These are phyloP conservation scores for Fusarium albidum DNA, from an alignment of 2,329 filamentous ascomycete genomes.

Conservation along the genomic window DNA sequence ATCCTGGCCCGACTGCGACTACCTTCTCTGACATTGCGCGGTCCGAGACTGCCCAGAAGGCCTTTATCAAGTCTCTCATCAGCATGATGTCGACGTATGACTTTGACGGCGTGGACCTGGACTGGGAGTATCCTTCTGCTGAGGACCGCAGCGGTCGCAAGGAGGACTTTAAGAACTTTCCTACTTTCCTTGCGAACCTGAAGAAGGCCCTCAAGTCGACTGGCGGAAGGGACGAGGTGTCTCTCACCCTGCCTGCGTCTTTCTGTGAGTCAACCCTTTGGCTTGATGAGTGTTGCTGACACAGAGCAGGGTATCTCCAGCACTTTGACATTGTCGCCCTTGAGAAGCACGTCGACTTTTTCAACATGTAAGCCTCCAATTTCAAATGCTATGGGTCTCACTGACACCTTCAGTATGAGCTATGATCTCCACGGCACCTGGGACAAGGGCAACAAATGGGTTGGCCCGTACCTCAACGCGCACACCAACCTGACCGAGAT, in stretches of 20 bases:
- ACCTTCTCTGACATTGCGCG: slow-evolving; percentile 33
- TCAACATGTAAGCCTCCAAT: slow-evolving; percentile 17
- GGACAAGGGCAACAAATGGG: slow-evolving; percentile 39
- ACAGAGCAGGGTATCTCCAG: slow-evolving; percentile 7
- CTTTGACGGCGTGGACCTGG: slow-evolving; percentile 41
- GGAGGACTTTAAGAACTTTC: not conserved
- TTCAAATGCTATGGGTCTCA: not conserved
- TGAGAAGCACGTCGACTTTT: slow-evolving; percentile 15
- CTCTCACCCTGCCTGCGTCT: slow-evolving; percentile 12
- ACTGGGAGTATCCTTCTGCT: slow-evolving; percentile 44
- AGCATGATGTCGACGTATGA: slow-evolving; percentile 24
- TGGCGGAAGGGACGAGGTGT: slow-evolving; percentile 9
- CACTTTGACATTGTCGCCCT: slow-evolving; percentile 9
- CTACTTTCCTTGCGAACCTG: not conserved
- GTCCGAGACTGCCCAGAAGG: not conserved
- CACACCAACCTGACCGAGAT: slow-evolving; percentile 60
- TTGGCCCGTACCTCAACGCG: slow-evolving; percentile 43
- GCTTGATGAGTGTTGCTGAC: not conserved
- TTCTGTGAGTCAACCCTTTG: slow-evolving; percentile 19
- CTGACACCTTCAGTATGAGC: slow-evolving; percentile 20
- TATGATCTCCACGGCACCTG: slow-evolving; percentile 53
- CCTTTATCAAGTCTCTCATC: slow-evolving; percentile 13
- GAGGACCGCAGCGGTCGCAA: slow-evolving; percentile 42
- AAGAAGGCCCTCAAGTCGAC: slow-evolving; percentile 6
- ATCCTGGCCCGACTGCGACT: slow-evolving; percentile 41